Evolutionary conservation across 140 eudicot species (phyloP).

Genomic region (Anethum foeniculum): DNA sequence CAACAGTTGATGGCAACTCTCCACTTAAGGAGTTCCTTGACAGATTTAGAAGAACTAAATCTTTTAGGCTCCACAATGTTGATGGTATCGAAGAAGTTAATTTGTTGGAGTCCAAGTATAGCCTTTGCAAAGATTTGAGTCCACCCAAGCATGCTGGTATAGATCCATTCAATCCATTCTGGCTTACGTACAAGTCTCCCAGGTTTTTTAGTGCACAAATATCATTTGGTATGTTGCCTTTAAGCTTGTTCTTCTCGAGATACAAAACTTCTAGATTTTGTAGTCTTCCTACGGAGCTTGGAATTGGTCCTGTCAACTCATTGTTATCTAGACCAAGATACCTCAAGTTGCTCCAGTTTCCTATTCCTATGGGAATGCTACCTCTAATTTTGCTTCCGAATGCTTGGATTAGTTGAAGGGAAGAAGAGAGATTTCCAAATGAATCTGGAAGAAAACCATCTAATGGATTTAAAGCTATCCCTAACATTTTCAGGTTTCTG

Average conservation of each 20-base stretch:
- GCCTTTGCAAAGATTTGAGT: background rate
- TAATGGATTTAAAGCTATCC: slow-evolving; percentile 23
- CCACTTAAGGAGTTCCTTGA: background rate
- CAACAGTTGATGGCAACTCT: background rate
- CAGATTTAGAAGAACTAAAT: background rate
- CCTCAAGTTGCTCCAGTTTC: slow-evolving; percentile 25
- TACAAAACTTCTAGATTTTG: background rate
- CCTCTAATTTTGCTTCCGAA: slow-evolving; percentile 27
- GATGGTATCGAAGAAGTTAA: background rate
- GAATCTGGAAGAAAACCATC: slow-evolving; percentile 35
- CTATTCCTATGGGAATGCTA: slow-evolving; percentile 30
- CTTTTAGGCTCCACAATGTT: background rate
- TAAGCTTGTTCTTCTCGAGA: background rate
- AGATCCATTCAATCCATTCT: background rate
- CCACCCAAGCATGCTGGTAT: slow-evolving; percentile 9
- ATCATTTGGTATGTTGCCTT: background rate
- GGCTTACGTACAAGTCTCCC: slow-evolving; percentile 8
- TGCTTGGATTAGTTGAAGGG: slow-evolving; percentile 20
- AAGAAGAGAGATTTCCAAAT: slow-evolving; percentile 34
- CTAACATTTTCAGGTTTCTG: slow-evolving; percentile 11
- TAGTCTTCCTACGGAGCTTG: background rate
- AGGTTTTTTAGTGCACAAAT: background rate
- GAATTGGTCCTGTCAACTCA: slow-evolving; percentile 15
- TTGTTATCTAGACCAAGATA: slow-evolving; percentile 19
- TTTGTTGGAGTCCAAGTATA: background rate